Conservation (phyloP, 2,329 filamentous ascomycete species). For the Thelonectria discophora region DNA sequence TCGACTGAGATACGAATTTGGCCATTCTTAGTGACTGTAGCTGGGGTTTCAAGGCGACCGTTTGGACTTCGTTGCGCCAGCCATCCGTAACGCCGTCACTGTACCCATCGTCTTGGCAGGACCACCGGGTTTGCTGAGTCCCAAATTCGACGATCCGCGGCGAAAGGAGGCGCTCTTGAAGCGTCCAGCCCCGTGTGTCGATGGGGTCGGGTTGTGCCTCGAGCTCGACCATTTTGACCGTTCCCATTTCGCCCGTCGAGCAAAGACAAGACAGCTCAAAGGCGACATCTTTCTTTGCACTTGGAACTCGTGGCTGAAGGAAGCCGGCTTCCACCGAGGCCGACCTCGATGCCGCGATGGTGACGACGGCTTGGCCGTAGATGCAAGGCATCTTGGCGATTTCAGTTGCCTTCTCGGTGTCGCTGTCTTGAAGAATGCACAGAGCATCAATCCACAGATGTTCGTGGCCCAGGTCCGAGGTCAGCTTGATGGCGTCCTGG, state of each 20-base stretch:
- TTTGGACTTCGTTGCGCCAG: background rate
- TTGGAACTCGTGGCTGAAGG: background rate
- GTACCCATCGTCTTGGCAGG: constrained; percentile 1
- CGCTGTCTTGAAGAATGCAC: background rate
- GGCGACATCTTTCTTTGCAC: background rate
- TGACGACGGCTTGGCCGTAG: constrained; percentile 2
- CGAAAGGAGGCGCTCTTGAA: constrained; percentile 10
- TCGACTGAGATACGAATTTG: background rate
- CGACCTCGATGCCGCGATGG: constrained; percentile 1
- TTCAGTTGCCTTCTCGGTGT: constrained; percentile 1
- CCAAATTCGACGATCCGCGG: constrained; percentile 6
- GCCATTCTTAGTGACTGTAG: background rate
- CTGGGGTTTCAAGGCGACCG: background rate
- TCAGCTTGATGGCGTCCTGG: constrained; percentile 1
- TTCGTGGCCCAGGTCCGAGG: background rate
- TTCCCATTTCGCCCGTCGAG: constrained; percentile 7
- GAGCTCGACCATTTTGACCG: background rate
- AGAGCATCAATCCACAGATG: constrained; percentile 7
- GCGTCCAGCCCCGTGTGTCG: constrained; percentile 8
- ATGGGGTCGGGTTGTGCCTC: background rate
- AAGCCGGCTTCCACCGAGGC: background rate
- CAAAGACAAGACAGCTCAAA: background rate
- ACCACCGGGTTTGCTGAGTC: constrained; percentile 6
- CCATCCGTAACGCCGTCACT: constrained; percentile 6
- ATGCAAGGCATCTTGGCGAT: constrained; percentile 11